Evolutionary conservation across 345 rosid genomes (phyloP), one percentile per base, ranked within the genome.

Genomic region (Lagerstroemia speciosa): DNA sequence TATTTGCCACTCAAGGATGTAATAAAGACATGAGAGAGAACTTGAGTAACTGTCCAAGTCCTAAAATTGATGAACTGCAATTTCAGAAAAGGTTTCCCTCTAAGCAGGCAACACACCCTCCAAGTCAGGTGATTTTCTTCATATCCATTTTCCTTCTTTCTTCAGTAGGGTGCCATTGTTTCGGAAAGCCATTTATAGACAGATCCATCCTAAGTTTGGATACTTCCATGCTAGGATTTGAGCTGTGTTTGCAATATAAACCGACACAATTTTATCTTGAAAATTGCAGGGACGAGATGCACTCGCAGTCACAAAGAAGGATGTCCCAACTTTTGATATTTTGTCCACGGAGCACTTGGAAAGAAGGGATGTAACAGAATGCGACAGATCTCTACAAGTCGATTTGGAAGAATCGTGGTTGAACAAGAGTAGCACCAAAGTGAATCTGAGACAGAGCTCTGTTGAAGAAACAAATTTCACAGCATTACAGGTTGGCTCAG

Each of bases 41-140:
- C 62, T 65, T 12, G 46, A 60, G 32, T 67, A 46, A 72, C 66
- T 64, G n/a, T 58, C 66, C 60, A 48, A 61, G 68, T 40, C 24
- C 32, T 10, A 46, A 61, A 38, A 64, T 36, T 57, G 38, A 48
- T 72, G 71, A 64, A 64, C 32, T 14, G 40, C 65, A 29, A 32
- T 43, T 68, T 46, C 48, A 45, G 10, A 57, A 68, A 60, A 48
- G 60, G 41, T 65, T 16, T 31, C 14, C 43, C 74, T 50, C 77
- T 3, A 12, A 67, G 61, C 69, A 67, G 31, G 24, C 29, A 24
- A 22, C 6, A 55, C 29, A 55, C 26, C 30, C 61, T 48, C 61
- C 36, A 48, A 48, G 31, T n/a, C 24, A 53, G 63, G 71, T 68
- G 45, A 24, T 52, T 43, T 66, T 38, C 30, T 10, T 24, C 5